These are phyloP conservation scores for Collybiopsis confluens DNA, from an alignment of 768 basidiomycete genomes.

Conservation along the genomic window DNA sequence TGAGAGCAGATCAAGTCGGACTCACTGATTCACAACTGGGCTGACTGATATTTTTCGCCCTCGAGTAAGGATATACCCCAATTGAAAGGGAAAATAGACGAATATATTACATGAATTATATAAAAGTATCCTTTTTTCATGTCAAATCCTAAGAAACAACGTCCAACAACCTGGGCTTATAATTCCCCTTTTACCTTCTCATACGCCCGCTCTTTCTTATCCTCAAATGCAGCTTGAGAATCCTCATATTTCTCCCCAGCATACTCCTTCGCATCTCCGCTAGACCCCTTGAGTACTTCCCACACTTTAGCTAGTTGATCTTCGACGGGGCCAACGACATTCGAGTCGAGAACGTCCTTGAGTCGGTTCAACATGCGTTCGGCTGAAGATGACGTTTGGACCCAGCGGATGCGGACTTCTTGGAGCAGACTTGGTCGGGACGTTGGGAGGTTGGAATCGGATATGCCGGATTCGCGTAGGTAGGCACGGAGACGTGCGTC, in stretches of 20 bases:
- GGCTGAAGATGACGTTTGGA: constrained; percentile 55
- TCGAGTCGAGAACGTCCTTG: constrained; percentile 58
- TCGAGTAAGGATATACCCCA: too few relatives aligned
- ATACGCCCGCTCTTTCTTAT: constrained; percentile 4
- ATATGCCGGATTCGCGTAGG: constrained; percentile 73
- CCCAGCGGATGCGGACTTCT: constrained; percentile 77
- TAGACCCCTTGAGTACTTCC: constrained; percentile 40
- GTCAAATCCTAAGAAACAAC: too few relatives aligned
- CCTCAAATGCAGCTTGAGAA: constrained; percentile 6
- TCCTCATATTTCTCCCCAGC: constrained; percentile 20
- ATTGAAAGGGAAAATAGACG: too few relatives aligned
- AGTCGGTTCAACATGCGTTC: constrained; percentile 59
- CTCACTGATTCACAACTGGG: too few relatives aligned
- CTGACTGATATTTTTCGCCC: too few relatives aligned
- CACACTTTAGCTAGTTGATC: constrained; percentile 57
- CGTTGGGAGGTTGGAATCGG: constrained; percentile 61
- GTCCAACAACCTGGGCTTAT: background rate
- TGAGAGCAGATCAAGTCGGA: too few relatives aligned
- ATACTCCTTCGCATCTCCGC: constrained; percentile 23
- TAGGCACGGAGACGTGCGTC: constrained; percentile 90
- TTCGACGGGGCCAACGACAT: constrained; percentile 65
- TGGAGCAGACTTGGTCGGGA: constrained; percentile 76
- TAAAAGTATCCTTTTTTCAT: too few relatives aligned
- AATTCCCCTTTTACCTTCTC: constrained; percentile 1
- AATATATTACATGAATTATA: too few relatives aligned